A percentile compares a stretch with the other conserved stretches of the same genome.
These are phyloP conservation scores for Geosiphon pyriformis DNA, from an alignment of 192 early-diverging fungal species.

Conservation along the genomic window DNA sequence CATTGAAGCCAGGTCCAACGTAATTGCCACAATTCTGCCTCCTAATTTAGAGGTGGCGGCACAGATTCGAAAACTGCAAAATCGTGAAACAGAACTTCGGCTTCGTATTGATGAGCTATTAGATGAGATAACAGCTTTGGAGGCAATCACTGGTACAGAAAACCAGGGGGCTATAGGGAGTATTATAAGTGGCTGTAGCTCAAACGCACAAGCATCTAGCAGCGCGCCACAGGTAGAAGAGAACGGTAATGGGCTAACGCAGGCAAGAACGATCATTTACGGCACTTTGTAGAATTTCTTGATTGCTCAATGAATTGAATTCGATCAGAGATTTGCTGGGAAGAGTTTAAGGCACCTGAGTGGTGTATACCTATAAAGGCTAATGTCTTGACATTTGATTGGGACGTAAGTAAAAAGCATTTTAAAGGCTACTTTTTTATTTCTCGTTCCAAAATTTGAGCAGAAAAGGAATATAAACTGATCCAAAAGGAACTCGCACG, in stretches of 20 bases:
- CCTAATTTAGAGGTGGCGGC: no score
- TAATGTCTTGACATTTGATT: constrained; percentile 94
- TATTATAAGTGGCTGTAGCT: constrained; percentile 12
- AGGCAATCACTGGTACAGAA: constrained; percentile 28
- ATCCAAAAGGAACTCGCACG: constrained; percentile 56
- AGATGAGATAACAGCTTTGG: constrained; percentile 49
- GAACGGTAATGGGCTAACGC: constrained; percentile 16
- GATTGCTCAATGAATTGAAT: neutral
- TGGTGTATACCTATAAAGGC: constrained; percentile 95
- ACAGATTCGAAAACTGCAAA: constrained; percentile 31
- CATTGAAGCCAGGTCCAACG: no score
- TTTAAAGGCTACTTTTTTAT: neutral
- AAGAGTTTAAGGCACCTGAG: constrained; percentile 83
- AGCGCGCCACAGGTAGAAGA: constrained; percentile 9
- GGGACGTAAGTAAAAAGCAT: constrained; percentile 53
- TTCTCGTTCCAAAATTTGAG: neutral
- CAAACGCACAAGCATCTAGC: constrained; percentile 22
- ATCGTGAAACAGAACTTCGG: constrained; percentile 51
- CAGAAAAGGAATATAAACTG: no score
- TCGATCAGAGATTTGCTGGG: constrained; percentile 36
- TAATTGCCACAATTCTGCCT: no score
- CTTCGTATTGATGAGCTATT: constrained; percentile 50
- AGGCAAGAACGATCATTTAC: neutral
- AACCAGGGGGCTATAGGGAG: constrained; percentile 18
- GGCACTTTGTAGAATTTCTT: neutral